These are phyloP conservation scores for Xylaria cubensis DNA, from an alignment of 495 filamentous ascomycete genomes.

Conservation along the genomic window DNA sequence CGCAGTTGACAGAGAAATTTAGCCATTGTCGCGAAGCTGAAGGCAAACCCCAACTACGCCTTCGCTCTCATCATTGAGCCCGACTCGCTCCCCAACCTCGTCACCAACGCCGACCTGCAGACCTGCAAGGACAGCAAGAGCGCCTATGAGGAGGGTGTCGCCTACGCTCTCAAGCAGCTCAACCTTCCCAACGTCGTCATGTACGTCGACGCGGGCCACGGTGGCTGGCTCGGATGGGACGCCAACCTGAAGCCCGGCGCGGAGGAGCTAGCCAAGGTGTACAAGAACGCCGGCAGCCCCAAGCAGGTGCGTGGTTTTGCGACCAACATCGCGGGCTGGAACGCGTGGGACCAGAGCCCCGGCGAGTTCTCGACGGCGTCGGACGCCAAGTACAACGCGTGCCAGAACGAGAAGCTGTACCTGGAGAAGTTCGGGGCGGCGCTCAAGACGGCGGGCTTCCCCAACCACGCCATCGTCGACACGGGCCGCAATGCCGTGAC, in stretches of 20 bases:
- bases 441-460: slow-evolving; percentile 67
- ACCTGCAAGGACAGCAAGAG: slow-evolving; percentile 68
- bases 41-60: slow-evolving; percentile 60
- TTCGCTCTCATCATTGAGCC: slow-evolving; percentile 70
- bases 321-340: slow-evolving; percentile 84
- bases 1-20: slow-evolving; percentile 39
- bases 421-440: slow-evolving; percentile 69
- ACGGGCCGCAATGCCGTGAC: slow-evolving; percentile 71
- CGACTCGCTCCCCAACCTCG: slow-evolving; percentile 80
- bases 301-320: slow-evolving; percentile 72
- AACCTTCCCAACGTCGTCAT: slow-evolving; percentile 80
- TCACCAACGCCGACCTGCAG: slow-evolving; percentile 71
- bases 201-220: slow-evolving; percentile 85
- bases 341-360: slow-evolving; percentile 62
- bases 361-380: slow-evolving; percentile 71
- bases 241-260: slow-evolving; percentile 78
- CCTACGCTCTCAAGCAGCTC: slow-evolving; percentile 73
- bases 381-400: slow-evolving; percentile 61
- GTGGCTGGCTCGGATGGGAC: slow-evolving; percentile 84
- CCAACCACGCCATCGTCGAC: slow-evolving; percentile 77
- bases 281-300: slow-evolving; percentile 69
- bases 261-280: slow-evolving; percentile 69
- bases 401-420: slow-evolving; percentile 76
- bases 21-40: slow-evolving; percentile 64
- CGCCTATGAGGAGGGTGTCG: slow-evolving; percentile 71